Conservation (phyloP, 2,329 filamentous ascomycete genomes). For the Trichoderma semiorbis region DNA sequence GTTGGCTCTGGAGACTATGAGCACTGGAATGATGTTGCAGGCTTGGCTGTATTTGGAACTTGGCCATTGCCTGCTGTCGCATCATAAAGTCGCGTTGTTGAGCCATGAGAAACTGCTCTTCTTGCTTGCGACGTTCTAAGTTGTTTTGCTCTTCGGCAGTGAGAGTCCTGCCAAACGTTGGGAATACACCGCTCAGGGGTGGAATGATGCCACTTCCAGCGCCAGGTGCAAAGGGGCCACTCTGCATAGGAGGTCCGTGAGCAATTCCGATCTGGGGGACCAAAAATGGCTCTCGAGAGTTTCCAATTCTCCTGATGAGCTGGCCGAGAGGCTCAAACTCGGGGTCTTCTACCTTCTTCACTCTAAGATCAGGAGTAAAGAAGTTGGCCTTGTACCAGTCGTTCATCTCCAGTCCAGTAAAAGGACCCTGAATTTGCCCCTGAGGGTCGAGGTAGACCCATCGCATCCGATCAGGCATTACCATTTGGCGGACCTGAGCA, state of each 20-base stretch:
- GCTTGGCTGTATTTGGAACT: slow-evolving; percentile 58
- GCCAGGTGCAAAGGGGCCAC: slow-evolving; percentile 47
- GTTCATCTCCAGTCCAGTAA: slow-evolving; percentile 97
- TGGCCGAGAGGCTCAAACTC: slow-evolving; percentile 96
- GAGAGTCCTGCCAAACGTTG: slow-evolving; percentile 91
- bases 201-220: slow-evolving; percentile 67
- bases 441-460: slow-evolving; percentile 98
- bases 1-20: slow-evolving; percentile 94
- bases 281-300: slow-evolving; percentile 94
- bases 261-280: slow-evolving; percentile 95
- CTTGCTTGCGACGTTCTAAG: slow-evolving; percentile 90
- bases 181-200: slow-evolving; percentile 89
- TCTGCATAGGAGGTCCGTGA: slow-evolving; percentile 68
- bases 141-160: slow-evolving; percentile 99
- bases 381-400: slow-evolving; percentile 99
- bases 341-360: slow-evolving; percentile 88
- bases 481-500: slow-evolving; percentile 81
- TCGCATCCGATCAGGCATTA: slow-evolving; percentile 98
- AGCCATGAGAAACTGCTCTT: slow-evolving; percentile 96
- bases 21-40: slow-evolving; percentile 93
- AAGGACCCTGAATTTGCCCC: slow-evolving; percentile 87
- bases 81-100: slow-evolving; percentile 91
- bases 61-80: slow-evolving; percentile 74
- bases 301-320: slow-evolving; percentile 91
- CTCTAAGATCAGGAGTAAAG: slow-evolving; percentile 89